Conservation (phyloP, 495 filamentous ascomycete genomes). For the Amorphotheca resinae region DNA sequence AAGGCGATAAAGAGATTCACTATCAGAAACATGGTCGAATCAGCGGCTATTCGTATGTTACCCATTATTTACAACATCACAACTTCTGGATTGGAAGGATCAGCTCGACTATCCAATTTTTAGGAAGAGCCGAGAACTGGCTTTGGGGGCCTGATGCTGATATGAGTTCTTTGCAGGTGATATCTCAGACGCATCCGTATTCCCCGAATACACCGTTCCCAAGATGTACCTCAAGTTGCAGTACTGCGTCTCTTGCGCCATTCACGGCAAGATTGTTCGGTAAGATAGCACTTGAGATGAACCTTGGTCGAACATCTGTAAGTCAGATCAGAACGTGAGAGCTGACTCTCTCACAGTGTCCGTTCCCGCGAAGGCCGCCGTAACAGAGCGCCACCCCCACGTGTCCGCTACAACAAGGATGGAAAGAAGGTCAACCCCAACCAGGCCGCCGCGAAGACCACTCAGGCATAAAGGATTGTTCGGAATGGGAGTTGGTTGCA, state of each 20-base stretch:
- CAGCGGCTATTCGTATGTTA: constrained; percentile 94
- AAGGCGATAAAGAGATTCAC: constrained; percentile 99
- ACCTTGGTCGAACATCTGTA: constrained; percentile 42
- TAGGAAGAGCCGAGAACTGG: background rate
- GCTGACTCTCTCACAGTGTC: constrained; percentile 52
- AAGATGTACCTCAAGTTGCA: constrained; percentile 99
- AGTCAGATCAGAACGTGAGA: constrained; percentile 16
- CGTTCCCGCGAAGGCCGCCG: constrained; percentile 93
- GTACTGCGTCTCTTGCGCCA: constrained; percentile 99
- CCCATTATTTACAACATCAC: background rate
- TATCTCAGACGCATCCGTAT: constrained; percentile 99
- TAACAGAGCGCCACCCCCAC: constrained; percentile 94
- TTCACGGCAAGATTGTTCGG: constrained; percentile 99
- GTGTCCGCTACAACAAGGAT: constrained; percentile 99
- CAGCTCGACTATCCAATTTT: no score
- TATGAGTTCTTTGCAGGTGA: constrained; percentile 55
- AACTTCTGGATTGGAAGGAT: no score
- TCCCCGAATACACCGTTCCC: constrained; percentile 96
- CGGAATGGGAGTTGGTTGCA: constrained; percentile 17
- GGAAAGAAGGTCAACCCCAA: constrained; percentile 99
- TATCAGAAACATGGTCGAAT: constrained; percentile 99
- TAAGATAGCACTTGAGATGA: constrained; percentile 56
- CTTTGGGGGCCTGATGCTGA: constrained; percentile 6
- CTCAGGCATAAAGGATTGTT: constrained; percentile 28
- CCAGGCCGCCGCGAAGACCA: constrained; percentile 56